Conservation (phyloP, 768 basidiomycete genomes). For the Panaeolus papilionaceus region DNA sequence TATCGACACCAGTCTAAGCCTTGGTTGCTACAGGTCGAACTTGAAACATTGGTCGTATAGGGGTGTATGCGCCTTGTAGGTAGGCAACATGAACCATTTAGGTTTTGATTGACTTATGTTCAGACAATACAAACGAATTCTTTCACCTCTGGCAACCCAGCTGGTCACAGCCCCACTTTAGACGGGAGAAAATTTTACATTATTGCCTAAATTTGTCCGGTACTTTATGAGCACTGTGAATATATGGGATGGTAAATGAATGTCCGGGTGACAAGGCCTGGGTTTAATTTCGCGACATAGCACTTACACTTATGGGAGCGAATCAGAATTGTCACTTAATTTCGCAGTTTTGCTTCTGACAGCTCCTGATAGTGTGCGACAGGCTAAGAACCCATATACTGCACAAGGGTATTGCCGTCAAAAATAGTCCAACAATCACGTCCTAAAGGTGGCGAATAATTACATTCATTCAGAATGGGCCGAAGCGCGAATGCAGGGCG, state of each 20-base stretch:
- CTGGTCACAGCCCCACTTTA: too few relatives aligned
- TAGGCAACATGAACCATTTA: too few relatives aligned
- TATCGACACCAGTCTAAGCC: not conserved
- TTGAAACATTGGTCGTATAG: not conserved
- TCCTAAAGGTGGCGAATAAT: too few relatives aligned
- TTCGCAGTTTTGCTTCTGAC: not conserved
- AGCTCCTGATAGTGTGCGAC: not conserved
- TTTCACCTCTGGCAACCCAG: too few relatives aligned
- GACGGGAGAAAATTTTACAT: not conserved
- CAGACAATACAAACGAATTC: too few relatives aligned
- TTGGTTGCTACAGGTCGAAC: not conserved
- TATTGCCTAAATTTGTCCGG: not conserved
- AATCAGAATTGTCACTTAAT: constrained; percentile 4
- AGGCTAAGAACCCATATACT: not conserved
- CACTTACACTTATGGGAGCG: not conserved
- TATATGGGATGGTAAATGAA: not conserved
- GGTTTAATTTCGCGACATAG: not conserved
- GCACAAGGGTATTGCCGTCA: not conserved
- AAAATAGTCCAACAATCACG: too few relatives aligned
- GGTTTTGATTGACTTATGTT: too few relatives aligned
- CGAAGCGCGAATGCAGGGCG: too few relatives aligned
- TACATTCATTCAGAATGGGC: too few relatives aligned
- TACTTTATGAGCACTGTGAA: not conserved
- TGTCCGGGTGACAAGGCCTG: constrained; percentile 7
- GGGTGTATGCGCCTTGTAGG: not conserved